Base-by-base conservation (phyloP, 768 basidiomycete genomes). In the Lentinula detonsa region DNA sequence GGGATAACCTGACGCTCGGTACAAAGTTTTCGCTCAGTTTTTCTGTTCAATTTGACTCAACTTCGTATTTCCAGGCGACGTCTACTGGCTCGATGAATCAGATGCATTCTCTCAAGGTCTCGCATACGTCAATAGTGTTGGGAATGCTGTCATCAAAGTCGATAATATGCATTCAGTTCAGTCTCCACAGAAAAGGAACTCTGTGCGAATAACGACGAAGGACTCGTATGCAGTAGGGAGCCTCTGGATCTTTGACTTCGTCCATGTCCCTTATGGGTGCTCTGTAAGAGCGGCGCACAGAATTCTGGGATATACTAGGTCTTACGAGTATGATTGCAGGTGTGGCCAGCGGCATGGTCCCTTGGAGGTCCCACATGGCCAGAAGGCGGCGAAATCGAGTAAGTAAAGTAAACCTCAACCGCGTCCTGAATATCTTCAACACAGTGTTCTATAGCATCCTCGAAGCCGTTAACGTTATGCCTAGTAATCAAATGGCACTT, bases 391-490 rank as follows among this genome's bases (percentile, higher is more conserved):
- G 81, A 83, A 68, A 82, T 83, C 39, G 81, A 83, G 73, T 72
- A 50, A 31, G 71, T 64, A 42, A 18, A 5, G 33, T 8, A 48
- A 10, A 8, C 10, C 21, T 48, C 11, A 5, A 5, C 7, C 18
- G 9, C 8, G 21, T 45, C n/a, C 21, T 6, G 40, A 31, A 2
- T 31, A 33, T 45, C 78, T 82, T 9, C 56, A n/a, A 37, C 11
- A 35, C 10, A 31, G 16, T 13, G 3, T 16, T 31, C 18, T 61
- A 76, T 80, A 67, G 90, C 66, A 89, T 91, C 35, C 84, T 95
- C 59, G 94, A 95, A 71, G 89, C 84, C 9, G 90, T 95, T 64
- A 95, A 96, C 72, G 66, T 81, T 55, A 83, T 86, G 72, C 72
- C 74, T 7, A 74, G 78, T 64, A 92, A 92, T 65, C 90, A 91